Conservation (phyloP, 2,329 filamentous ascomycete species). For the Aspergillus sp. region DNA sequence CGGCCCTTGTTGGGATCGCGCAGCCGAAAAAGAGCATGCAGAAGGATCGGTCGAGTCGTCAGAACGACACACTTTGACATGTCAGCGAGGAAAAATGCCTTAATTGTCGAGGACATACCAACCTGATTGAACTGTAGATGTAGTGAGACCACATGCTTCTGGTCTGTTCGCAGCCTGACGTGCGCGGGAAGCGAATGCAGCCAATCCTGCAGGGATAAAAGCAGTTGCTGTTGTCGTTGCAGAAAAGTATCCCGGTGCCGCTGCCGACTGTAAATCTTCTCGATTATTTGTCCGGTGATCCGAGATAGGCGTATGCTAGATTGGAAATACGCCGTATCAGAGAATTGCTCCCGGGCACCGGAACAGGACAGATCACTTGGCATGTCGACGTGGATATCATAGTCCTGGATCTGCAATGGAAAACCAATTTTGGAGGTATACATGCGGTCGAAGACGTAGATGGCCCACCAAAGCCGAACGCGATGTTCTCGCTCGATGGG, state of each 20-base stretch:
- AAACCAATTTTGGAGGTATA: slow-evolving; percentile 47
- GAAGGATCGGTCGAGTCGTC: slow-evolving; percentile 34
- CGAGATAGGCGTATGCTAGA: slow-evolving; percentile 29
- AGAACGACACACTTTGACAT: slow-evolving; percentile 31
- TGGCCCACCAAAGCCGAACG: slow-evolving; percentile 32
- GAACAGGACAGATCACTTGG: slow-evolving; percentile 23
- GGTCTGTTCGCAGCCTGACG: slow-evolving; percentile 21
- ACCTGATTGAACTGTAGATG: slow-evolving; percentile 36
- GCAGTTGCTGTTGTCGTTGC: slow-evolving; percentile 32
- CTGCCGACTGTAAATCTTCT: slow-evolving; percentile 26
- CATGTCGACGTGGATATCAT: slow-evolving; percentile 39
- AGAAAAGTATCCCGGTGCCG: slow-evolving; percentile 27
- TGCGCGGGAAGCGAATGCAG: slow-evolving; percentile 28
- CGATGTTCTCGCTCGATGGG: slow-evolving; percentile 34
- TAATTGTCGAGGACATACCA: not conserved
- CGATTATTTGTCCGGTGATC: slow-evolving; percentile 26
- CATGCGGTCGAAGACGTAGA: slow-evolving; percentile 39
- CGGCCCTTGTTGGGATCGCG: slow-evolving; percentile 9
- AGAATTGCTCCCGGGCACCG: slow-evolving; percentile 27
- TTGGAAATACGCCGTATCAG: slow-evolving; percentile 28
- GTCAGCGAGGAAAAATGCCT: no score
- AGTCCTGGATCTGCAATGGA: slow-evolving; percentile 45
- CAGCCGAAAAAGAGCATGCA: slow-evolving; percentile 30
- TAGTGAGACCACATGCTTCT: slow-evolving; percentile 25
- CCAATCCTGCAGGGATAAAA: slow-evolving; percentile 32